Base-by-base conservation (phyloP, 2,329 filamentous ascomycete species). In the Torrubiella hemipterigena region DNA sequence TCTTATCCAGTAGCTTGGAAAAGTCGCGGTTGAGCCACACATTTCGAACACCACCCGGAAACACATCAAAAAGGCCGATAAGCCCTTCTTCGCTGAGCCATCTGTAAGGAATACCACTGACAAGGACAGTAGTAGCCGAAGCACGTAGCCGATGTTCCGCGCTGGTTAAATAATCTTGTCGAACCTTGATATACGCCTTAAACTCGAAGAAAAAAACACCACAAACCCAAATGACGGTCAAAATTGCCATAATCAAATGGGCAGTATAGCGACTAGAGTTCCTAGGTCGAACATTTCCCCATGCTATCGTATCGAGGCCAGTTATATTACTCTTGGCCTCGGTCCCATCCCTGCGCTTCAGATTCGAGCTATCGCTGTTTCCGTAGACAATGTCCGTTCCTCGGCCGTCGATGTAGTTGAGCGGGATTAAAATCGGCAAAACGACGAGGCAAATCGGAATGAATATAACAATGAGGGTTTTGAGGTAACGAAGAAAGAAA, bases 11-110 rank as follows among this genome's bases (percentile, higher is more conserved):
- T 9, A 98, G 68, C 7, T 78, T 69, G 26, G 87, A 83, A 42
- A 85, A 79, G 49, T 98, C 83, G 38, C 89, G 74, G 37, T 95
- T 98, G 45, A 98, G 77, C 87, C 89, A 98, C 28, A 98, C 82
- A 43, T 96, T 96, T 37, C 84, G 75, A 48, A 98, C 80, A 18
- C 91, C 91, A 14, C 91, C 91, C 0, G 91, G 91, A 44, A 95
- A 96, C 2, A 96, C 87, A 51, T 98, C 91, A 47, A 93, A 98
- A 0, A 98, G 65, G 1, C 80, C 81, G 35, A 76, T 70, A 5
- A 98, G 67, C 1, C 84, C 83, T 27, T 93, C 77, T 29, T 84
- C 72, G 3, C 73, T 85, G 7, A 93, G 73, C 91, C 91, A 98
- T 48, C 93, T 93, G 24, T 71, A 63, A 2, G 91, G 91, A 31